Percentiles rank a stretch among this genome's conserved stretches.
phyloP scores from a whole-genome alignment of 305 asterid species.

The Fraxinus floribunda region DNA sequence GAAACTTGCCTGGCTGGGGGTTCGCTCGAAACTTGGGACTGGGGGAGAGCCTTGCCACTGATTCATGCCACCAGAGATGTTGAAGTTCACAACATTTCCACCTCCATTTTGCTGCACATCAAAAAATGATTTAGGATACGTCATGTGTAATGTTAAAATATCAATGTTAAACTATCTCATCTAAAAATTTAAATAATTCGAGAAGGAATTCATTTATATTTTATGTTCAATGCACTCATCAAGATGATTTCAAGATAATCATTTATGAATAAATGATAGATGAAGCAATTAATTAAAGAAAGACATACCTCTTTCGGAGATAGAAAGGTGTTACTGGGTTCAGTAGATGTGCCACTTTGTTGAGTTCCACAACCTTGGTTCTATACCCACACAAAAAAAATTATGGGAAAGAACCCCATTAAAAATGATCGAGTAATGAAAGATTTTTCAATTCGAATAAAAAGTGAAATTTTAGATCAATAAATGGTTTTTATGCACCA shows the following conservation, averaged over 20 bases:
- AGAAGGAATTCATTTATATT: not conserved
- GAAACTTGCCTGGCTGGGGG: slow-evolving; percentile 35
- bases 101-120: slow-evolving; percentile 26
- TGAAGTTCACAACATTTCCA: slow-evolving; percentile 8
- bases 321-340: not conserved
- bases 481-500: not conserved
- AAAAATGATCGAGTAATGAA: not conserved
- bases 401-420: not conserved
- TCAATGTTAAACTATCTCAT: not conserved
- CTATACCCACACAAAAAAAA: not conserved
- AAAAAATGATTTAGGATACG: not conserved
- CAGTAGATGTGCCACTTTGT: slow-evolving; percentile 20
- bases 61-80: slow-evolving; percentile 1
- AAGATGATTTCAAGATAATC: not conserved
- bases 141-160: not conserved
- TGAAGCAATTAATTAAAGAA: not conserved
- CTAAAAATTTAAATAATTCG: not conserved
- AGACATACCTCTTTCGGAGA: slow-evolving; percentile 25
- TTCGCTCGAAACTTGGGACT: slow-evolving; percentile 22
- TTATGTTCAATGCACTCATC: not conserved
- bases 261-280: not conserved
- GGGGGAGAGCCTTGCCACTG: slow-evolving; percentile 9
- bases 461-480: not conserved
- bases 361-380: slow-evolving; percentile 10
- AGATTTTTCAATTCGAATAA: not conserved